A percentile compares a stretch with the other conserved stretches of the same genome.
phyloP scores from a whole-genome alignment of 1,284 basidiomycete genomes.

The Omphalotus olearius region DNA sequence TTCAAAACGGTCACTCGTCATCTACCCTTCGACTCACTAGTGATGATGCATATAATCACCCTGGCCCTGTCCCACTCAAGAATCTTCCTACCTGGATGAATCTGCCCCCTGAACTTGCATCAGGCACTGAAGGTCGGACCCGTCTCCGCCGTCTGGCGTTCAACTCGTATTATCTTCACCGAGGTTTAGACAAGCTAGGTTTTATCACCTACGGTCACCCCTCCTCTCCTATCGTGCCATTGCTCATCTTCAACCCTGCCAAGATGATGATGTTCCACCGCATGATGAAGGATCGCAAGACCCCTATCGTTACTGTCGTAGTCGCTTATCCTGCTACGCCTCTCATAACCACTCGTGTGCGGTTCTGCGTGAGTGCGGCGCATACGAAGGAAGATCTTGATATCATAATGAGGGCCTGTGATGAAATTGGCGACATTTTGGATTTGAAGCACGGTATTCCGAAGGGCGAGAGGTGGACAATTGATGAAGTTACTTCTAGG shows the following conservation, averaged over 20 bases:
- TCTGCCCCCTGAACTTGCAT: conserved; percentile 65
- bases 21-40: conserved; percentile 20
- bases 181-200: conserved; percentile 86
- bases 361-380: conserved; percentile 92
- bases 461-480: conserved; percentile 68
- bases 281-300: conserved; percentile 81
- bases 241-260: conserved; percentile 91
- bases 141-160: conserved; percentile 89
- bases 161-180: conserved; percentile 91
- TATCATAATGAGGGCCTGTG: conserved; percentile 79
- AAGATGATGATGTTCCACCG: conserved; percentile 89
- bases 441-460: conserved; percentile 76
- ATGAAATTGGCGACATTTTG: conserved; percentile 87
- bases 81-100: conserved; percentile 68
- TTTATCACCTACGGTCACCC: conserved; percentile 96
- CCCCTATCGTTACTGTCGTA: conserved; percentile 84
- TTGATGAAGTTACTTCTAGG: conserved; percentile 74
- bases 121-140: conserved; percentile 80
- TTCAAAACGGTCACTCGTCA: conserved; percentile 23
- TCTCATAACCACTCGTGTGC: conserved; percentile 83
- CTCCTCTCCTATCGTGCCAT: conserved; percentile 90
- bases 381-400: conserved; percentile 99
- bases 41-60: conserved; percentile 40
- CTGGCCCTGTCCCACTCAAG: conserved; percentile 62
- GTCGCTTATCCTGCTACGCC: conserved; percentile 94